Percentiles rank a stretch among this genome's conserved stretches.
Conservation (phyloP, 2,329 filamentous ascomycete species). For the Arthrobotrys sphaeroides region DNA sequence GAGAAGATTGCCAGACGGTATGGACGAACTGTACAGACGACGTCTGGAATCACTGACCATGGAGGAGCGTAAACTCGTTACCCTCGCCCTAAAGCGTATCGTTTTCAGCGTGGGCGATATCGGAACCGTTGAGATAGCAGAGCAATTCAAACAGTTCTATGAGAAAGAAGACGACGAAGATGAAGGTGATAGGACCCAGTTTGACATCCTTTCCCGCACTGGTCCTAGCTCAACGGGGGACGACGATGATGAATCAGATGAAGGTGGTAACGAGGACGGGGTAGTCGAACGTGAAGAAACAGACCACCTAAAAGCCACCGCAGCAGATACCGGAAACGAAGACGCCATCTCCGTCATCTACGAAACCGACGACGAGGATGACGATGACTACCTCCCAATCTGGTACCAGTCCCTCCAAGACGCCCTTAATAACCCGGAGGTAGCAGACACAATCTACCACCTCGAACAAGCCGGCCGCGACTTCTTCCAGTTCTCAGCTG, state of each 20-base stretch:
- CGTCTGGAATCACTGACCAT: conserved; percentile 38
- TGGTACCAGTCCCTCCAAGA: conserved; percentile 30
- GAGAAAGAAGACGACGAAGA: conserved; percentile 10
- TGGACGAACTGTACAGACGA: conserved; percentile 47
- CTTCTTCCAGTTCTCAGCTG: conserved; percentile 48
- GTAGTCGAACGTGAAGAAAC: background rate
- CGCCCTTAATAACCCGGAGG: conserved; percentile 42
- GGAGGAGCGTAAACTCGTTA: conserved; percentile 45
- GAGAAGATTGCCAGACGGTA: conserved; percentile 43
- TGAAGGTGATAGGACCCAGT: no score
- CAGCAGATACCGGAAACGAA: conserved; percentile 12
- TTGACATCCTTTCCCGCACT: conserved; percentile 13
- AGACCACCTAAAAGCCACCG: background rate
- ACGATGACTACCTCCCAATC: background rate
- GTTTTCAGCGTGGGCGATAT: conserved; percentile 41
- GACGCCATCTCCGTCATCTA: conserved; percentile 24
- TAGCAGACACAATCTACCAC: conserved; percentile 50
- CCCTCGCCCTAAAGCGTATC: conserved; percentile 41
- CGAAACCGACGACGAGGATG: background rate
- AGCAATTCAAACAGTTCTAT: conserved; percentile 47
- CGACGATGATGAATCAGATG: background rate
- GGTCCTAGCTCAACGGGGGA: background rate
- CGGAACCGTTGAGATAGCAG: conserved; percentile 48
- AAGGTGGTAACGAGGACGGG: background rate
- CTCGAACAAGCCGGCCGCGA: conserved; percentile 49